A percentile compares a stretch with the other conserved stretches of the same genome.
Evolutionary conservation across 371 early-diverging fungal species (phyloP).

Genomic region (Mortierella sp.): DNA sequence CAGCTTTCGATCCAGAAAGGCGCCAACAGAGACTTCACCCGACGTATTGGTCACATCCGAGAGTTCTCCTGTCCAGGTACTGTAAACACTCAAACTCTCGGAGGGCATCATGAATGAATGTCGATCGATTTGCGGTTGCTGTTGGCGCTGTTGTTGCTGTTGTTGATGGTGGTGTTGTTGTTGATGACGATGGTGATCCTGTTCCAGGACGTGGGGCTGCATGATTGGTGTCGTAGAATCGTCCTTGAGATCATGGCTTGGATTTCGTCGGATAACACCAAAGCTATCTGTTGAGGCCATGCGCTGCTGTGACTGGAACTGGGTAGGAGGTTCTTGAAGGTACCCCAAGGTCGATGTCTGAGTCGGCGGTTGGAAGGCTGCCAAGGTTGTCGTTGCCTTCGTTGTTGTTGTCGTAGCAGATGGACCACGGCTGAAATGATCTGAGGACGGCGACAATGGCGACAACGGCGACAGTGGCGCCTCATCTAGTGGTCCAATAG

Average conservation of each 20-base stretch:
- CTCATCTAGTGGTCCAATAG: too few relatives aligned
- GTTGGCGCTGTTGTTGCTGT: not conserved
- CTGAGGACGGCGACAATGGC: not conserved
- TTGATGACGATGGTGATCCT: slow-evolving; percentile 3
- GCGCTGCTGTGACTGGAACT: slow-evolving; percentile 10
- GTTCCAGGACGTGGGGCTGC: not conserved
- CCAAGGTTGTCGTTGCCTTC: not conserved
- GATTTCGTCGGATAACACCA: slow-evolving; percentile 22
- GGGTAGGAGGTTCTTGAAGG: not conserved
- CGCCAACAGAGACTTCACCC: slow-evolving; percentile 48
- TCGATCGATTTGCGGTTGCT: slow-evolving; percentile 20
- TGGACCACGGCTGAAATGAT: not conserved
- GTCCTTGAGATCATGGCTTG: slow-evolving; percentile 1
- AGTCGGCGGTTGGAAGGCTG: too few relatives aligned
- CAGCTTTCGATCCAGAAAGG: slow-evolving; percentile 32
- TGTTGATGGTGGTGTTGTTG: slow-evolving; percentile 2
- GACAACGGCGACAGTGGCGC: not conserved
- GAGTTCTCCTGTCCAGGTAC: slow-evolving; percentile 49
- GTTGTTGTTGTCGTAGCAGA: not conserved
- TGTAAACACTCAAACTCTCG: slow-evolving; percentile 30
- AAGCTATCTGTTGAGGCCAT: slow-evolving; percentile 39
- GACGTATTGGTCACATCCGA: slow-evolving; percentile 51
- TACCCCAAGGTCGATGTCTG: not conserved
- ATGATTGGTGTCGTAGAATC: not conserved
- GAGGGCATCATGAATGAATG: slow-evolving; percentile 50